Conservation (phyloP, 306 rosid species). For the Lablab purpureus region DNA sequence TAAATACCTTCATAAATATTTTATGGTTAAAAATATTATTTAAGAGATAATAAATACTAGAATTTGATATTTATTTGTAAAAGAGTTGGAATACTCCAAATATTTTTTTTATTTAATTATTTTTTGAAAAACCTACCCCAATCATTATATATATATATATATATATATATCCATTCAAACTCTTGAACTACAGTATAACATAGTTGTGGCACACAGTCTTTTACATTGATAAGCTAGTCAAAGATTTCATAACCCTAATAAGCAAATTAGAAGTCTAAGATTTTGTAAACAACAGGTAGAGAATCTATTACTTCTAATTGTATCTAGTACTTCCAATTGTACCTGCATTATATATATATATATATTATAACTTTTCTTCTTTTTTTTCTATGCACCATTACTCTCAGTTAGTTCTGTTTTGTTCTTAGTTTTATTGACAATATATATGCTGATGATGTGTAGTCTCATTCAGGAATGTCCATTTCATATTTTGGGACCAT, state of each 20-base stretch:
- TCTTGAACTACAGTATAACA: not conserved
- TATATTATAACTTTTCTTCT: too few relatives aligned
- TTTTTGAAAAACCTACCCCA: too few relatives aligned
- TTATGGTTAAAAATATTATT: too few relatives aligned
- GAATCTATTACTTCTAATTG: not conserved
- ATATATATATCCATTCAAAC: not conserved
- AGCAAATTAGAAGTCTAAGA: not conserved
- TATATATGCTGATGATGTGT: not conserved
- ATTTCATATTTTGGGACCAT: not conserved
- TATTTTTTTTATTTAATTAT: too few relatives aligned
- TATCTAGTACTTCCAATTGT: slow-evolving; percentile 6
- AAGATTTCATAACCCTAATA: not conserved
- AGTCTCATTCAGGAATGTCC: not conserved
- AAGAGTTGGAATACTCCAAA: too few relatives aligned
- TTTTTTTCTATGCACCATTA: too few relatives aligned
- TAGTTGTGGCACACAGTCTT: not conserved
- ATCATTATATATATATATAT: too few relatives aligned
- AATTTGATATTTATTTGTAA: too few relatives aligned
- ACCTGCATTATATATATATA: not conserved
- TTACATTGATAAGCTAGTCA: not conserved
- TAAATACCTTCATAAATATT: too few relatives aligned
- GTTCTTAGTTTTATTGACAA: not conserved
- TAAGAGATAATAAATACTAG: too few relatives aligned
- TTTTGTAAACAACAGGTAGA: not conserved
- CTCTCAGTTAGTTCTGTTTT: not conserved